Base-by-base conservation (phyloP, 2,329 filamentous ascomycete species). In the Verticillium dahliae region DNA sequence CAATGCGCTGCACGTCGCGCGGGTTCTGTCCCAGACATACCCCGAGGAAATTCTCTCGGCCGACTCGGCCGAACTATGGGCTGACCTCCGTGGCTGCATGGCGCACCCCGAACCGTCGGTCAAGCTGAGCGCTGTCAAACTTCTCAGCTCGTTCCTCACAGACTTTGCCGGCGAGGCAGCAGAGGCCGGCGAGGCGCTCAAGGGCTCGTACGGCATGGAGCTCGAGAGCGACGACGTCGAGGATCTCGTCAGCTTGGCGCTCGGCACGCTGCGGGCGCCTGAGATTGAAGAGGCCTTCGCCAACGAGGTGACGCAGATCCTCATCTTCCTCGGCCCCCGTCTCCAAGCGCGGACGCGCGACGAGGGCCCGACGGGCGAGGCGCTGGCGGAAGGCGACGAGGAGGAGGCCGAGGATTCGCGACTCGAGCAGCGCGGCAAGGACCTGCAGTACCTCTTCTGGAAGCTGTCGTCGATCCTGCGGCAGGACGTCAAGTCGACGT, bases 391-490 rank as follows among this genome's bases (percentile, higher is more conserved):
- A 9, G 75, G 74, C n/a, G 78, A 79, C 18, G 73, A 75, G 1
- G 75, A 73, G 4, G 76, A 74, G 1, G 72, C 72, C 9, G 69
- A 65, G 10, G 68, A 71, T 65, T 72, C 15, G 71, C 58, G 63
- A 31, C 61, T 66, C 27, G 71, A 70, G 3, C 68, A 69, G 13
- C 63, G 62, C 54, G 61, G 63, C 68, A 63, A 75, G 69, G 69
- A 76, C 56, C 80, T 96, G 35, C 82, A 88, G 62, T 93, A 91
- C 74, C 81, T 98, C 60, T 89, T 97, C 71, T 84, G 86, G 68
- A 89, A 91, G 68, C 82, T 96, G 2, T 90, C 91, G 0, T 87
- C 86, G 63, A 88, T 96, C 62, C 81, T 97, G 41, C 87, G 94
- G 55, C 87, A 89, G 67, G 91, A 96, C 68, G 83, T 87, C 1